These are phyloP conservation scores for Leishmania amazonensis DNA, from an alignment of 208 protist species.

Conservation along the genomic window DNA sequence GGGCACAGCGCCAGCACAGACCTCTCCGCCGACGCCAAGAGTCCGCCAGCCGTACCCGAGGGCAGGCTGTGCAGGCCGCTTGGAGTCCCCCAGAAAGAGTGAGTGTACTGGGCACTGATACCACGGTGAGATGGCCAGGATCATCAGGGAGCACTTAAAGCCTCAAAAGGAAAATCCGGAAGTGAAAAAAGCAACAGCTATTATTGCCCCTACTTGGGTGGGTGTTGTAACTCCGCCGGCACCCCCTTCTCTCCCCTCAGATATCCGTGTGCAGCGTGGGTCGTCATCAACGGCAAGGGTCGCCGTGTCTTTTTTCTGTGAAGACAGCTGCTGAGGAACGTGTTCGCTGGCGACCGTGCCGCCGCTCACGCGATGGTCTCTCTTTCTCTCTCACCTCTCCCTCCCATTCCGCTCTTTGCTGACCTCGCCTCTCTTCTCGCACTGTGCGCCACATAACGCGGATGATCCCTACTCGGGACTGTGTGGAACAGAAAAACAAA, in stretches of 20 bases:
- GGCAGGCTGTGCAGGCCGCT: not conserved
- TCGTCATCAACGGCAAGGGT: not conserved
- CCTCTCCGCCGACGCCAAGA: not conserved
- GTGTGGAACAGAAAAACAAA: not conserved
- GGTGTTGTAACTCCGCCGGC: not conserved
- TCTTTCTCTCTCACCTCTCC: not conserved
- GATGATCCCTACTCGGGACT: not conserved
- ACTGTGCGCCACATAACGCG: not conserved
- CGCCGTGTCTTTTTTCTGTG: not conserved
- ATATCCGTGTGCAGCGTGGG: not conserved
- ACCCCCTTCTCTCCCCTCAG: not conserved
- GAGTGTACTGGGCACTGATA: not conserved
- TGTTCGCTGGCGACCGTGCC: too few relatives aligned
- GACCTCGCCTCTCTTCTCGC: not conserved
- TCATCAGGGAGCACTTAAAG: not conserved
- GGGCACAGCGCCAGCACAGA: not conserved
- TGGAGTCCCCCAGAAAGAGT: not conserved
- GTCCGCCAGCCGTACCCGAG: not conserved
- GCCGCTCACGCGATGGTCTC: not conserved
- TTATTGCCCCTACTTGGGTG: not conserved
- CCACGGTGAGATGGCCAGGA: not conserved
- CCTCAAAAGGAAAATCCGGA: not conserved
- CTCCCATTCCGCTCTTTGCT: not conserved
- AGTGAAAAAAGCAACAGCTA: not conserved
- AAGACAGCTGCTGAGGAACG: not conserved